Evolutionary conservation across 306 rosid species (phyloP), one percentile per base, ranked within the genome.

Genomic region (Urtica urens): DNA sequence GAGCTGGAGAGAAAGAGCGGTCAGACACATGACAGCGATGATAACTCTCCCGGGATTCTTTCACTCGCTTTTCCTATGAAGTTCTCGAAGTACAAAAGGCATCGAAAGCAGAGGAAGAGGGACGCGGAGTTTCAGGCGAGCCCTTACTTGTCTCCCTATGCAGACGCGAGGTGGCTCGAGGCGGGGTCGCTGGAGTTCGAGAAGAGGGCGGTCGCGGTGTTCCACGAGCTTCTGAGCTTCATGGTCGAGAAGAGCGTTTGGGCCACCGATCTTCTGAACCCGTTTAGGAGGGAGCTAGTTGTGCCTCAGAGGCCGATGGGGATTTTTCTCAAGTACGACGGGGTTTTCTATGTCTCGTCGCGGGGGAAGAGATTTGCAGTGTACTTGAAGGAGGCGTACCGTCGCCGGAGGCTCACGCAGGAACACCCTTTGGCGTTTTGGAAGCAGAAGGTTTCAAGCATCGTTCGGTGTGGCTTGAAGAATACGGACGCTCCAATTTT

Each of bases 231-330:
- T 51, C 93, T 84, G 26, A 78, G 74, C 76, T 88, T 84, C 50
- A 81, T 90, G 1, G 29, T 72, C 29, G 93, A 88, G 67, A 88
- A 84, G 87, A 81, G 93, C 54, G 51, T 88, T 25, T 83, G 77
- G 2, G 84, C 97, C 22, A 88, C 97, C 17, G 95, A 88, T 71
- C 93, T 83, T 55, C 82, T 84, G 3, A 88, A 95, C 49, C 95
- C 81, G 40, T 88, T 88, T 38, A 82, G 95, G 26, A 68, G 62
- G 40, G 95, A 88, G 42, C 67, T 88, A 8, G 84, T 77, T 49
- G 79, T 88, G 97, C 97, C 95, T 49, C 95, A 88, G 63, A 88
- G 77, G 71, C 66, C 84, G 33, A 88, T 84, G 95, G 81, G 93
- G 55, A 80, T 88, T 63, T 67, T 88, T 64, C 58, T 88, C 56